Evolutionary conservation across 2,329 filamentous ascomycete genomes (phyloP), one percentile per base, ranked within the genome.

Genomic region (Didymosphaeria variabile): DNA sequence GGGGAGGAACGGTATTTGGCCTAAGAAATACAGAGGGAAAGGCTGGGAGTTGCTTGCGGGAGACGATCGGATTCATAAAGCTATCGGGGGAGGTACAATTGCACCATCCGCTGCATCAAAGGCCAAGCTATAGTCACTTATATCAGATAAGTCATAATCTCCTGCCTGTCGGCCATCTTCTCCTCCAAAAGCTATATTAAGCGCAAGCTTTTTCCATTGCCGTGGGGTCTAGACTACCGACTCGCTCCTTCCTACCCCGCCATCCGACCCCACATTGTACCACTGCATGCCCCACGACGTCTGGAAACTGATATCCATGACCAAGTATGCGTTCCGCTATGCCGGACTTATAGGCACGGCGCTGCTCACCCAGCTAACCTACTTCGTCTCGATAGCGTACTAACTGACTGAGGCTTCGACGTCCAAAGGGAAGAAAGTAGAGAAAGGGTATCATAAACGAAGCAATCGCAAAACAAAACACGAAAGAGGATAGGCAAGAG

Each of bases 1-100:
- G 2, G 82, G 82, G 0, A 80, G 80, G 61, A 81, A 80, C 61
- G 82, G 81, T 0, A 79, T 84, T n/a, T 83, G 80, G 81, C 76
- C 77, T 0, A 68, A 63, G 55, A 61, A 58, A 26, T 61, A 61
- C 21, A 45, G 59, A 17, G 60, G 61, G 7, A 67, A 66, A 32
- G 65, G 65, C 8, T 67, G 65, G 65, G 57, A 67, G 50, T 19
- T 66, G 19, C 32, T 66, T 12, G 63, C 59, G 4, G 60, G 42
- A 17, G 53, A 55, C n/a, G n/a, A 57, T 40, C 38, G 56, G 4
- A 60, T 64, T 17, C 59, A 66, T 51, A 61, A 59, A 56, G 65
- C 63, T 26, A 53, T 67, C 23, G 63, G 65, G 7, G 65, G 65
- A 32, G 63, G 65, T 1, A 66, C 65, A 2, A 64, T 67, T 34